phyloP scores from a whole-genome alignment of 2,329 filamentous ascomycete species.

The Colletotrichum sp. region DNA sequence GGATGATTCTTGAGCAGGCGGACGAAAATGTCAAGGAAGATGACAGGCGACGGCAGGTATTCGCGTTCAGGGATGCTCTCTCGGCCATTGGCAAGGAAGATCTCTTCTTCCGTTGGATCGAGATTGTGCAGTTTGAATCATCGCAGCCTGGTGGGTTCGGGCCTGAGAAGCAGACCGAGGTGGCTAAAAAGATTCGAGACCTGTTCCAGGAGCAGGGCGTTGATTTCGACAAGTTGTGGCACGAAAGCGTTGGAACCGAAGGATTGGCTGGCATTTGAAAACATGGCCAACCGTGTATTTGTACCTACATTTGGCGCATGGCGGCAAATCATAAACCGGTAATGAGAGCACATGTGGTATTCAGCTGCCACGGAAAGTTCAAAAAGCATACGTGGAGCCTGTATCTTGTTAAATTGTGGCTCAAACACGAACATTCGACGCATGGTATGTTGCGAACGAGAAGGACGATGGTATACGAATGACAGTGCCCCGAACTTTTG shows the following conservation, averaged over 20 bases:
- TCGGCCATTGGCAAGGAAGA: slow-evolving; percentile 81
- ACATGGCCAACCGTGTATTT: not conserved
- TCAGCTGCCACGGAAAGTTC: not conserved
- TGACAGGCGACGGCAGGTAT: slow-evolving; percentile 73
- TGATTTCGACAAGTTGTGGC: slow-evolving; percentile 84
- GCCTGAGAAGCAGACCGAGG: slow-evolving; percentile 71
- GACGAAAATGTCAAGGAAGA: slow-evolving; percentile 59
- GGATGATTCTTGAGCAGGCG: slow-evolving; percentile 69
- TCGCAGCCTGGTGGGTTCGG: slow-evolving; percentile 81
- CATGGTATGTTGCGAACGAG: not conserved
- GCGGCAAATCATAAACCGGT: not conserved
- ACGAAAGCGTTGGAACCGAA: slow-evolving; percentile 59
- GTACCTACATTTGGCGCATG: not conserved
- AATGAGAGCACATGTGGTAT: not conserved
- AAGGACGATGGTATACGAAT: slow-evolving; percentile 7
- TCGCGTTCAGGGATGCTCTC: slow-evolving; percentile 80
- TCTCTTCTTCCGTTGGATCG: slow-evolving; percentile 91
- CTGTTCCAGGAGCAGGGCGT: slow-evolving; percentile 77
- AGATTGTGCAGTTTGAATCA: slow-evolving; percentile 88
- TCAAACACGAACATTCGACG: not conserved
- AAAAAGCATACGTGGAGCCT: not conserved
- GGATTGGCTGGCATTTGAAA: slow-evolving; percentile 27
- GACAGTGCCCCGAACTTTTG: not conserved
- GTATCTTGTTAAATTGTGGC: not conserved
- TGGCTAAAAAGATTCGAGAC: slow-evolving; percentile 75